These are phyloP conservation scores for Punica granatum DNA, from an alignment of 345 rosid species.

Conservation along the genomic window DNA sequence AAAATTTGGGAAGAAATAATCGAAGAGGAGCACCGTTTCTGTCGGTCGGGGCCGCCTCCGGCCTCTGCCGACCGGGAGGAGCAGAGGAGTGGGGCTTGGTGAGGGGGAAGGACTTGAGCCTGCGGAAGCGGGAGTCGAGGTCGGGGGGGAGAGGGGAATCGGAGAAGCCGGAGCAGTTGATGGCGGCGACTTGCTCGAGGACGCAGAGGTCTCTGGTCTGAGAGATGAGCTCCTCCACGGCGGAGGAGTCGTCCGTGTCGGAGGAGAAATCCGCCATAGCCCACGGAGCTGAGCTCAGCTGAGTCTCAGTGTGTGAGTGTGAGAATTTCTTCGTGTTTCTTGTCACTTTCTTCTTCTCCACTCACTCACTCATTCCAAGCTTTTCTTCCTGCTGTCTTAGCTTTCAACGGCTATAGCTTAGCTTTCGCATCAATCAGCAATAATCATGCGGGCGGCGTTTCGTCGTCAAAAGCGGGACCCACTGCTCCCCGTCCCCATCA, in stretches of 20 bases:
- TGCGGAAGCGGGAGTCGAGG: slow-evolving; percentile 64
- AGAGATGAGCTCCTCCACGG: slow-evolving; percentile 63
- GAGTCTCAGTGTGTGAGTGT: neutral
- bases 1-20: neutral
- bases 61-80: neutral
- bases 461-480: neutral
- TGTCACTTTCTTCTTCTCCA: neutral
- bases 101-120: slow-evolving; percentile 61
- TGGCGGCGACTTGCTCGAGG: slow-evolving; percentile 66
- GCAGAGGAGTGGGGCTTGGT: slow-evolving; percentile 17
- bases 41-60: neutral
- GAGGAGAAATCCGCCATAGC: slow-evolving; percentile 66
- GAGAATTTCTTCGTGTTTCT: neutral
- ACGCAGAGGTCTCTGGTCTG: slow-evolving; percentile 62
- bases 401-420: neutral
- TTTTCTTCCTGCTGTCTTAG: no score
- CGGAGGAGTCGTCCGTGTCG: slow-evolving; percentile 73
- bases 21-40: neutral
- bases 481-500: neutral
- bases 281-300: neutral
- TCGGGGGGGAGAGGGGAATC: slow-evolving; percentile 55
- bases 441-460: neutral
- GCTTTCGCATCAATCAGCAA: neutral
- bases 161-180: slow-evolving; percentile 53
- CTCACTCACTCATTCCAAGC: neutral